Evolutionary conservation across 495 filamentous ascomycete genomes (phyloP), one percentile per base, ranked within the genome.

Genomic region (Lasiosphaeriaceae sp.): DNA sequence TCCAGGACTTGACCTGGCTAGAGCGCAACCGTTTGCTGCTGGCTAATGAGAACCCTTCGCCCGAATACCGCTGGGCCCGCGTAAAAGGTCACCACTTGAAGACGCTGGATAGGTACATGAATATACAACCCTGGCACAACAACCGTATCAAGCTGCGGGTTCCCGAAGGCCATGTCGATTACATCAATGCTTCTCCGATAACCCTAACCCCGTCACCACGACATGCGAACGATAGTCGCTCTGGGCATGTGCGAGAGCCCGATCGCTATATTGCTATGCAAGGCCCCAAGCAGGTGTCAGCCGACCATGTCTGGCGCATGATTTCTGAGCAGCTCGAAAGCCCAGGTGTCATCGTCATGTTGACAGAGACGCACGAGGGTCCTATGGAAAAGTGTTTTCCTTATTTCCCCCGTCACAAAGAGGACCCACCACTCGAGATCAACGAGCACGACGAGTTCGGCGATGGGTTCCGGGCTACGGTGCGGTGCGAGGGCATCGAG

Each of bases 111-210:
- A 82, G 92, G 34, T 96, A 96, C 71, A 65, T 79, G 50, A 95
- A 97, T 66, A 87, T 97, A 44, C 86, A 90, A 56, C 89, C 92
- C 0, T 97, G 85, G 85, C 83, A 84, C 53, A 85, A 89, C 66
- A 92, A 92, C 61, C 90, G 94, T 1, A 77, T 99, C 51, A 87
- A 86, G 65, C 83, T 99, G 21, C 81, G 81, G 34, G 94, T 97
- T 2, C 87, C 90, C 11, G 82, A 86, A 26, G 90, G 87, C 14
- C 74, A 86, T 54, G 84, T 85, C 61, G 90, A 97, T 70, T 99
- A 97, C 72, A 95, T 97, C 77, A 99, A 99, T 68, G 94, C 94
- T 19, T 96, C 90, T 8, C 90, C 92, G 19, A 95, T 99, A 46
- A 64, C 78, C 6, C 75, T 97, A 24, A 74, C 71, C 35, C 82